Base-by-base conservation (phyloP, 768 basidiomycete species). In the Filobasidium floriforme region DNA sequence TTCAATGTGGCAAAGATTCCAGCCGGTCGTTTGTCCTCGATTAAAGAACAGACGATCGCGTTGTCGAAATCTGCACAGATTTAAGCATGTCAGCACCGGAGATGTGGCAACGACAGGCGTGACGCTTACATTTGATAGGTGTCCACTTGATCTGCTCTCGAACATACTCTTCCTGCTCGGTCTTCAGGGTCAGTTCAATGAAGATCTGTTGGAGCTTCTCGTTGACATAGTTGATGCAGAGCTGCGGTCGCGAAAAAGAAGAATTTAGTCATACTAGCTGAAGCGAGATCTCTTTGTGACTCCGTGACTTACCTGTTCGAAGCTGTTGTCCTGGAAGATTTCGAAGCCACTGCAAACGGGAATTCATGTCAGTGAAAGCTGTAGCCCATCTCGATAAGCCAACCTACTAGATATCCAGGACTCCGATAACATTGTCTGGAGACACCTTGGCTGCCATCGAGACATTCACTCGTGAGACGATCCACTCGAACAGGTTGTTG, bases 161-260 rank as follows among this genome's bases (percentile, higher is more conserved):
- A 32, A 97, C 92, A 74, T 99, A 99, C 80, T 99, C 96, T 77
- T 99, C 96, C 79, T 99, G 96, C 76, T 99, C 96, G 19, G 94
- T 92, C 83, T 99, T 99, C 75, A 99, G 83, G 0, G 96, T 99
- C 60, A 99, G 83, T 79, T 99, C 93, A 73, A 99, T 99, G 81
- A 99, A 99, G 74, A 98, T 99, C 76, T 94, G 94, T 73, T 99
- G 94, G 28, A 99, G 84, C 80, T 99, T 99, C 80, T 99, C 96
- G 83, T 99, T 99, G 81, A 98, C 96, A 73, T 99, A 99, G 82
- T 99, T 99, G 84, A 99, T 99, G 81, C 96, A 99, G 22, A 99
- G 86, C 79, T 99, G 92, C 76, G 32, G 26, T 29, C 6, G 14
- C n/a, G n/a, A n/a, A n/a, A 6, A 22, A 1, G 28, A 29, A 3